Conservation (phyloP, 2,329 filamentous ascomycete genomes). For the Penicillium decumbens region DNA sequence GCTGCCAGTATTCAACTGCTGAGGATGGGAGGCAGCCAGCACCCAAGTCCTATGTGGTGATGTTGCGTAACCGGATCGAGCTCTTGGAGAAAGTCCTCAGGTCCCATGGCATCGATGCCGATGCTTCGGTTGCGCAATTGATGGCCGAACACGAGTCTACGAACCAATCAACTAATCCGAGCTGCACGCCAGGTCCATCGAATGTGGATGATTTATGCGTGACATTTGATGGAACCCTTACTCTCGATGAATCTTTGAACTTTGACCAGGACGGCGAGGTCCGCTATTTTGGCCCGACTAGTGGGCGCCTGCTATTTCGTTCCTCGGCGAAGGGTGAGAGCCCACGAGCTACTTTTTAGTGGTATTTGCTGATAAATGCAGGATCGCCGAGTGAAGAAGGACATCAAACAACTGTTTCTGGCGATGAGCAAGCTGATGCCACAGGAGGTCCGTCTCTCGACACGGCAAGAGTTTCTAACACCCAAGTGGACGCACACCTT, state of each 20-base stretch:
- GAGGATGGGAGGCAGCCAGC: conserved; percentile 36
- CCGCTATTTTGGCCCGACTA: conserved; percentile 37
- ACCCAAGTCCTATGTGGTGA: conserved; percentile 34
- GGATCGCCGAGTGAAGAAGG: conserved; percentile 8
- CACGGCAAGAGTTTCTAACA: not conserved
- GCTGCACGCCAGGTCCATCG: conserved; percentile 1
- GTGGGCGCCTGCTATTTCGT: conserved; percentile 34
- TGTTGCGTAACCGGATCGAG: conserved; percentile 32
- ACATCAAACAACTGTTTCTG: conserved; percentile 6
- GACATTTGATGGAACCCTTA: conserved; percentile 31
- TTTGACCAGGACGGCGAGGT: conserved; percentile 36
- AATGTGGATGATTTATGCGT: conserved; percentile 20
- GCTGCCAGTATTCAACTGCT: conserved; percentile 30
- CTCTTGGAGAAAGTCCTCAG: conserved; percentile 30
- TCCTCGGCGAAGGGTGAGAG: conserved; percentile 11
- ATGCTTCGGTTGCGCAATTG: conserved; percentile 20
- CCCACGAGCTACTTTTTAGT: not conserved
- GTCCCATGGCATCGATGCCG: conserved; percentile 29
- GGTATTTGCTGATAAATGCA: conserved; percentile 4
- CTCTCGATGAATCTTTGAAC: conserved; percentile 35
- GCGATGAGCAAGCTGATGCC: not conserved
- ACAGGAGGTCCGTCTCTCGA: not conserved
- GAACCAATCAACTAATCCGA: not conserved
- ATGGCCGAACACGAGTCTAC: conserved; percentile 3
- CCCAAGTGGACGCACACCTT: not conserved